Evolutionary conservation across 202 grass and related monocot species (phyloP), one percentile per base, ranked within the genome.

Genomic region (Musa balbisiana): DNA sequence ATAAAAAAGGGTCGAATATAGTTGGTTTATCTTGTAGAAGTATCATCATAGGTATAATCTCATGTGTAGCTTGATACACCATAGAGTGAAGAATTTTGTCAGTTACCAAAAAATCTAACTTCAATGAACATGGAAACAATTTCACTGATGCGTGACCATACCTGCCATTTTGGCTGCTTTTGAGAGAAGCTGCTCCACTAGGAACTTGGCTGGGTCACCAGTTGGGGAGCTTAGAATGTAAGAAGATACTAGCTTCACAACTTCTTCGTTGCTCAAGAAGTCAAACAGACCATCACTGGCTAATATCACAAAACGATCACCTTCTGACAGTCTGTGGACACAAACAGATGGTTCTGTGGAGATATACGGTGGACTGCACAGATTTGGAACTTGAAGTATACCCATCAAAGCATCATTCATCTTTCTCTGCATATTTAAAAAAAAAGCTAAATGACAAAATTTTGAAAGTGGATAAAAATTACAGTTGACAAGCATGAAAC

Each of bases 251-350:
- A 95, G 77, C 52, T 73, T 73, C 71, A 95, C 91, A 83, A 99
- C 83, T 82, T 99, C 87, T 78, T 95, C 76, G 22, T 95, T 99
- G 52, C 64, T 83, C 77, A 99, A 95, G 82, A 99, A 99, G 85
- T 99, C 95, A 64, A 95, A 99, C 71, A 99, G 83, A 19, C 95
- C 95, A 71, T 99, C 95, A 53, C 95, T 99, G 10, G 91, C 95
- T 69, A 99, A 83, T 53, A 99, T 84, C 73, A 95, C 87, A 84
- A 99, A 99, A 73, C 92, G 80, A 58, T 99, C 95, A 17, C 88
- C 83, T 49, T 88, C 80, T 25, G 84, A 77, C 76, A 99, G 80
- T 75, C 78, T 86, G 71, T 95, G 91, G 75, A 79, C 84, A 54
- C 90, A 73, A 21, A 91, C 92, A 82, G 92, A 87, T 20, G 95